Base-by-base conservation (phyloP, 495 filamentous ascomycete genomes). In the Trichoderma reesei region DNA sequence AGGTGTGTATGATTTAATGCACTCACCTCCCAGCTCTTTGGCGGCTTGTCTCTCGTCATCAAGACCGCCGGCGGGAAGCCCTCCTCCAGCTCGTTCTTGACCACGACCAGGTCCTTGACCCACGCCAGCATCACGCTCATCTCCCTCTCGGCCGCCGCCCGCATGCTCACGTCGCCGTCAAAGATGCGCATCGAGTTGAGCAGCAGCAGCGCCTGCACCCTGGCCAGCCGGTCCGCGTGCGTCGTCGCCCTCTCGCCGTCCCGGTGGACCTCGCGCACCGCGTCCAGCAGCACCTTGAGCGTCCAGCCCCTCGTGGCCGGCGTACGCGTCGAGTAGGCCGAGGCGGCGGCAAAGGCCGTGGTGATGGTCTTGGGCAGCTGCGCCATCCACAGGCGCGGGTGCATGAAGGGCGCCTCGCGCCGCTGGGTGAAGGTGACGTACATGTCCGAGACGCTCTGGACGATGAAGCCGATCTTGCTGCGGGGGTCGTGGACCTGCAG, bases 121-220 rank as follows among this genome's bases (percentile, higher is more conserved):
- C 61, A 63, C 41, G 38, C 41, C 61, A 34, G 13, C 2, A 42
- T 20, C 5, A 63, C 61, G 18, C 31, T 42, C 65, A 74, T 65
- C 38, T 75, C 72, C 14, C 68, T 64, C 31, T 76, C 74, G 14
- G 63, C 75, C 59, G 75, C 67, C 11, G 72, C 65, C 7, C 71
- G 65, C 41, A 75, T 67, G 3, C 65, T 44, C 10, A 76, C 59
- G 60, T 78, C 74, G 10, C 72, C 75, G 46, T 77, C 74, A 64
- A 76, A 72, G 46, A 78, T 66, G 13, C 74, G 69, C 63, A 76
- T 76, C 6, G 67, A 69, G 41, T 78, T 71, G 59, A 74, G 73
- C 14, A 73, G 56, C 18, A 75, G 66, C 26, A 76, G 61, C 9
- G 72, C 69, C 63, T 78, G 75, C 9, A 69, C 69, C 8, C 74